Evolutionary conservation across 441 rosid genomes (phyloP), one percentile per base, ranked within the genome.

Genomic region (Corymbia citriodora): DNA sequence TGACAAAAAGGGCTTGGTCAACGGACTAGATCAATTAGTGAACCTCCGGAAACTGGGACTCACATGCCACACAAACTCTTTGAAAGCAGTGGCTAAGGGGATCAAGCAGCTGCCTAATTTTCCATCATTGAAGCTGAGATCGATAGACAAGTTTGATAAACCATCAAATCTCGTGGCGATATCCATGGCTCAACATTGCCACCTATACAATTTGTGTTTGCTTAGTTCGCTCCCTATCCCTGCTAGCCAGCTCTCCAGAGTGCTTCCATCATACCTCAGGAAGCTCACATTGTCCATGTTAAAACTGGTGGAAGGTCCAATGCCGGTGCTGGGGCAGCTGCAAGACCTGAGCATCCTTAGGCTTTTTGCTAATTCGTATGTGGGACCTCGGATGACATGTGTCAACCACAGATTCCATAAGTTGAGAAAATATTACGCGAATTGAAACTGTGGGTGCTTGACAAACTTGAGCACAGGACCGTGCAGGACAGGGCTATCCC

Each of bases 401-500:
- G 63, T 23, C 63, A 59, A 13, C 63, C 0, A 29, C 63, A 0
- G 0, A 59, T 23, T 59, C 63, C 63, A 23, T 59, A 23, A 59
- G 2, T 59, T 33, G 33, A 33, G 33, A 33, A 33, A 33, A 33
- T 33, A 33, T 33, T 59, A 59, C 7, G 29, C 1, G 29, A 1
- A 59, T 59, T 59, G 29, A 59, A 59, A 59, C 63, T 23, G 63
- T 59, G 63, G 63, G 10, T 59, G 63, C 29, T 57, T 23, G 63
- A 59, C 29, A 23, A 59, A 59, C 29, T 59, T 59, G 63, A 59
- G 29, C 29, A 57, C 14, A 21, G 63, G 61, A 9, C 29, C 29
- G 72, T 90, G 55, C 49, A 49, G 33, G 31, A 88, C 45, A 25
- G 72, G 7, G 82, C 94, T 50, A 92, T 91, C 93, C 92, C 91